Conservation (phyloP, 1,139 yeast genomes). For the Lodderomyces metapsilosis region DNA sequence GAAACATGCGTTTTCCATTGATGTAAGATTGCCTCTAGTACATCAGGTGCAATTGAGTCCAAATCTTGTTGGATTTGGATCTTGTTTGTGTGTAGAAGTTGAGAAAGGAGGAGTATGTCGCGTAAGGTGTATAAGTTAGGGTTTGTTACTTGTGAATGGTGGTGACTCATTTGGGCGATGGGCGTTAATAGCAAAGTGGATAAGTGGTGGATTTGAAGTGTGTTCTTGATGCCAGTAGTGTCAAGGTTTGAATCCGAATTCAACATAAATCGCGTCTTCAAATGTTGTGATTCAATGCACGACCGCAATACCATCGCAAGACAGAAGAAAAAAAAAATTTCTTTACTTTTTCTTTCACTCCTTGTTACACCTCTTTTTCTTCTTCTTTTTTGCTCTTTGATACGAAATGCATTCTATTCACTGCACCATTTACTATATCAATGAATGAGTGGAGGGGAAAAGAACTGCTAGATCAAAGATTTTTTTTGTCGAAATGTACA, state of each 20-base stretch:
- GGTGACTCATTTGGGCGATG: slow-evolving; percentile 4
- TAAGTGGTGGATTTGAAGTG: too few relatives aligned
- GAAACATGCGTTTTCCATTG: slow-evolving; percentile 19
- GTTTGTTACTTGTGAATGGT: slow-evolving; percentile 9
- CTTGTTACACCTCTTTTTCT: slow-evolving; percentile 7
- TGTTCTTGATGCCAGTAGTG: too few relatives aligned
- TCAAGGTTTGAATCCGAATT: too few relatives aligned
- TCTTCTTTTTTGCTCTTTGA: slow-evolving; percentile 28
- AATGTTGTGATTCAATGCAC: too few relatives aligned
- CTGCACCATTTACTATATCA: slow-evolving; percentile 48
- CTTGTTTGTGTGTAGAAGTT: slow-evolving; percentile 20
- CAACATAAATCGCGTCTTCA: too few relatives aligned
- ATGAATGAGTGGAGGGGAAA: slow-evolving; percentile 54
- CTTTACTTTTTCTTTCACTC: neutral
- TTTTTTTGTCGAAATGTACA: slow-evolving; percentile 26
- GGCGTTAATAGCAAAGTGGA: neutral
- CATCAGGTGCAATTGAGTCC: slow-evolving; percentile 12
- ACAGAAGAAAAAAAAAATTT: neutral
- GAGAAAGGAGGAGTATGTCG: slow-evolving; percentile 19
- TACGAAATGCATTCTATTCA: slow-evolving; percentile 61
- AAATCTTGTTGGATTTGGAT: slow-evolving; percentile 11
- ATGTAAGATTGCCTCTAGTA: slow-evolving; percentile 10
- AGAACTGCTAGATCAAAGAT: slow-evolving; percentile 32
- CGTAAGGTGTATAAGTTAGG: slow-evolving; percentile 16
- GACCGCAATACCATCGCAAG: neutral